Conservation (phyloP, 2,329 filamentous ascomycete genomes). For the Penicillium sp. region DNA sequence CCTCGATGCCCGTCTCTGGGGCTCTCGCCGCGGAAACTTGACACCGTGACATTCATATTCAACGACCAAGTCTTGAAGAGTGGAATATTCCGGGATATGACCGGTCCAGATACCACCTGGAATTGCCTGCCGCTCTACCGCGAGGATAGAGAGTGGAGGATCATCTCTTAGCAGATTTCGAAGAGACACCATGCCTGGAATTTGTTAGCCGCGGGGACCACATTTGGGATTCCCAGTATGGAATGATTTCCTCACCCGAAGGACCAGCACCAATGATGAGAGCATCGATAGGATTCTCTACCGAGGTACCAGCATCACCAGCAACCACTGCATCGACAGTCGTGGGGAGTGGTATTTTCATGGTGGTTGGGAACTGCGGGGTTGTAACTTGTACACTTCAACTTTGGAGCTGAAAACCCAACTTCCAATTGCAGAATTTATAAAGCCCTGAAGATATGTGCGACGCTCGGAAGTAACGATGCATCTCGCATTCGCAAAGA, state of each 20-base stretch:
- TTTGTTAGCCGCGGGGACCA: not conserved
- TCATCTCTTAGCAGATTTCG: conserved; percentile 5
- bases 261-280: conserved; percentile 7
- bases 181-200: conserved; percentile 3
- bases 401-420: no score
- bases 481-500: not conserved
- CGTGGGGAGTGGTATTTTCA: not conserved
- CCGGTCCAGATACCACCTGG: conserved; percentile 5
- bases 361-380: not conserved
- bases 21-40: conserved; percentile 6
- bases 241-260: not conserved
- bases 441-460: not conserved
- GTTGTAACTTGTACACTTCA: not conserved
- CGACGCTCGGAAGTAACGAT: not conserved
- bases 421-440: not conserved
- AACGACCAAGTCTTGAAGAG: conserved; percentile 3
- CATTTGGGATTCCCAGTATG: not conserved
- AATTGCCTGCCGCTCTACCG: conserved; percentile 2
- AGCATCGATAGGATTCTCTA: conserved; percentile 6
- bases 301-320: not conserved
- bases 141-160: conserved; percentile 2
- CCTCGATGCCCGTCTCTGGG: conserved; percentile 2
- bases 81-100: conserved; percentile 7
- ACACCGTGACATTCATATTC: conserved; percentile 8
- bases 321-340: not conserved